Evolutionary conservation across 1,139 yeast species (phyloP).

Genomic region (Saccharomyces hybrid): DNA sequence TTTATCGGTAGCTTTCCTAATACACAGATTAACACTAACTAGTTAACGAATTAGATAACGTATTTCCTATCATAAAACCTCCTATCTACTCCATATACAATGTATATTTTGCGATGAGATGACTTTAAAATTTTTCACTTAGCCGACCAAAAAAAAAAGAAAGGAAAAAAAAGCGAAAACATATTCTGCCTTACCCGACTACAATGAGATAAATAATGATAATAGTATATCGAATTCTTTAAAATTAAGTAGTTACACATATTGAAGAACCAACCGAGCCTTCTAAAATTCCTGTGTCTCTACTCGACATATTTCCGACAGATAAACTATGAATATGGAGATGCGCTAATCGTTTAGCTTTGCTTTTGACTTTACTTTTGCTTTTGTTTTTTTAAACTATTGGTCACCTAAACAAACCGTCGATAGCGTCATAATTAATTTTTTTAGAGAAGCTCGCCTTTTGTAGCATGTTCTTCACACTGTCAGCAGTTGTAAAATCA

Average conservation of each 20-base stretch:
- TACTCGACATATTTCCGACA: neutral
- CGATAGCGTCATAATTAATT: slow-evolving; percentile 76
- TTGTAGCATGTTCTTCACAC: slow-evolving; percentile 62
- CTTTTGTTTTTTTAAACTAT: neutral
- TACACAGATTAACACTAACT: no score
- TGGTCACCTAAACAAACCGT: slow-evolving; percentile 43
- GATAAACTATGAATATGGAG: no score
- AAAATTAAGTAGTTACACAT: neutral
- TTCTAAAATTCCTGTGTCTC: neutral
- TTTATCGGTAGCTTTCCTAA: no score
- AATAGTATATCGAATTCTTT: no score
- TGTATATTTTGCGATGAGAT: no score
- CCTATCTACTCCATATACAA: no score
- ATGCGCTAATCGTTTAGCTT: no score
- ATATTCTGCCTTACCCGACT: neutral
- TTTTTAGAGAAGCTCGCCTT: slow-evolving; percentile 74
- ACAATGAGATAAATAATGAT: neutral
- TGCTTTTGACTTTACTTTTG: neutral
- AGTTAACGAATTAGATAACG: no score
- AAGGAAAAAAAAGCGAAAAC: neutral
- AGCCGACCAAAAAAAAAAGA: neutral
- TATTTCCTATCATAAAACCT: no score
- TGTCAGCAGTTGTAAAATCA: slow-evolving; percentile 58
- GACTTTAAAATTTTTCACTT: neutral
- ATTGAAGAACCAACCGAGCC: neutral